Evolutionary conservation across 768 basidiomycete species (phyloP).

Genomic region (Suillus brevipes): DNA sequence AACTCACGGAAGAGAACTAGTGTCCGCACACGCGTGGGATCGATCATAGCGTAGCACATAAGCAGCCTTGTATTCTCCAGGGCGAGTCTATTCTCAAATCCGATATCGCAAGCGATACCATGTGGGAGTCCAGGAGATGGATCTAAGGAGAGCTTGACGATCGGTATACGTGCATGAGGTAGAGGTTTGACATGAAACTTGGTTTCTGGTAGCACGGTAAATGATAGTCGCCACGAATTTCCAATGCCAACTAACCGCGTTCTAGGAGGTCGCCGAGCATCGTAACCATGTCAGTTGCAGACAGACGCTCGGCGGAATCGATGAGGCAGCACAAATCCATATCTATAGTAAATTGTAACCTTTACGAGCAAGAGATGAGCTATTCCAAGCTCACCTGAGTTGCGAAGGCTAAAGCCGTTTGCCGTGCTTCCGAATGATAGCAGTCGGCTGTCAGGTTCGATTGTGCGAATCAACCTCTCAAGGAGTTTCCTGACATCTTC

Average conservation of each 20-base stretch:
- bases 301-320: slow-evolving; percentile 76
- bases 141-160: slow-evolving; percentile 93
- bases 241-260: slow-evolving; percentile 61
- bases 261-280: slow-evolving; percentile 92
- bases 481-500: slow-evolving; percentile 94
- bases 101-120: slow-evolving; percentile 97
- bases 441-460: slow-evolving; percentile 88
- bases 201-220: slow-evolving; percentile 60
- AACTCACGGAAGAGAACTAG: slow-evolving; percentile 94
- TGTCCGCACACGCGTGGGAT: slow-evolving; percentile 89
- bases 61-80: slow-evolving; percentile 95
- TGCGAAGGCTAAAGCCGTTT: slow-evolving; percentile 94
- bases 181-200: slow-evolving; percentile 96
- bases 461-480: slow-evolving; percentile 91
- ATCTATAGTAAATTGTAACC: slow-evolving; percentile 50
- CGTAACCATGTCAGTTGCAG: slow-evolving; percentile 88
- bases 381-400: slow-evolving; percentile 66
- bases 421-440: slow-evolving; percentile 96
- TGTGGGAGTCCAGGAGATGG: slow-evolving; percentile 78
- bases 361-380: slow-evolving; percentile 4
- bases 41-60: slow-evolving; percentile 96
- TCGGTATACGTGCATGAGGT: slow-evolving; percentile 96
- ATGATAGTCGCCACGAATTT: slow-evolving; percentile 9
- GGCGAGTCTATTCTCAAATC: slow-evolving; percentile 96
- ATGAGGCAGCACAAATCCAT: slow-evolving; percentile 99